Conservation (phyloP, 257 asterid species). For the Coffea canephora region DNA sequence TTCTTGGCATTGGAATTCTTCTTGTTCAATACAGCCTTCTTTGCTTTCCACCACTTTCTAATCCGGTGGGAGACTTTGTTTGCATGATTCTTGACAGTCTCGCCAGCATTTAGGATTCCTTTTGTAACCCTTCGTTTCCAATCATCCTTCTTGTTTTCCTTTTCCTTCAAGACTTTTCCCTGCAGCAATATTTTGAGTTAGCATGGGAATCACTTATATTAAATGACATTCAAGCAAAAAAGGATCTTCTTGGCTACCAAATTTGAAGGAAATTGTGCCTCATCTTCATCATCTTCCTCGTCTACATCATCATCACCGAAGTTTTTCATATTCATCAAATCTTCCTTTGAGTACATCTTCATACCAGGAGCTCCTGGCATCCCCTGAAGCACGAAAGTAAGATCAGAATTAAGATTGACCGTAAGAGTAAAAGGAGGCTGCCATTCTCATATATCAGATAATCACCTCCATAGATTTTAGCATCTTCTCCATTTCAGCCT, state of each 20-base stretch:
- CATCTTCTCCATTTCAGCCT: conserved; percentile 89
- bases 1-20: conserved; percentile 40
- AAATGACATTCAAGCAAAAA: neutral
- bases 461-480: conserved; percentile 90
- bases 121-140: conserved; percentile 55
- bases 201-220: neutral
- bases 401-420: neutral
- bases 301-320: conserved; percentile 69
- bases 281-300: conserved; percentile 63
- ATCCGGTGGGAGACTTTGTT: conserved; percentile 43
- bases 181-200: conserved; percentile 24
- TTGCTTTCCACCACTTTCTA: conserved; percentile 67
- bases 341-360: conserved; percentile 96
- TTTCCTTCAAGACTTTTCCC: conserved; percentile 63
- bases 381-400: conserved; percentile 46
- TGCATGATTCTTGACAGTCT: conserved; percentile 49
- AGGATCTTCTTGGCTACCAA: conserved; percentile 42
- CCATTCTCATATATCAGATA: neutral
- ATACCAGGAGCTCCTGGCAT: conserved; percentile 95
- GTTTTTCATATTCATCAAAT: conserved; percentile 66
- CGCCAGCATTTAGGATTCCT: conserved; percentile 50
- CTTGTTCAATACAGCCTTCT: conserved; percentile 37
- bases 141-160: conserved; percentile 46
- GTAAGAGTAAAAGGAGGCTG: neutral
- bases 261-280: conserved; percentile 55